Percentiles rank a stretch among this genome's conserved stretches.
Conservation (phyloP, 192 early-diverging fungal genomes). For the Umbelopsis isabellina region DNA sequence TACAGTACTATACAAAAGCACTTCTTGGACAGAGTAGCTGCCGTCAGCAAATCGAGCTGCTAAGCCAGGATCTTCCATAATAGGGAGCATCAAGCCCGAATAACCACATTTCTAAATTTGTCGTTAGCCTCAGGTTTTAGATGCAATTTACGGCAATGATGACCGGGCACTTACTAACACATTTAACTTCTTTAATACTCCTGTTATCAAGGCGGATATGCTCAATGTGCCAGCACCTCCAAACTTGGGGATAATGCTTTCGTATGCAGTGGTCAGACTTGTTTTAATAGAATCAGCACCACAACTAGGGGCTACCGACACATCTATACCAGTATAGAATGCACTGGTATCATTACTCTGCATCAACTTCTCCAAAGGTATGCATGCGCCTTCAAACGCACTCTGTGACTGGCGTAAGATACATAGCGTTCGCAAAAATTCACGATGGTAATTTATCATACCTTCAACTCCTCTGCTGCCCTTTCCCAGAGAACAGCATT, state of each 20-base stretch:
- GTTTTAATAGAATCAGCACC: neutral
- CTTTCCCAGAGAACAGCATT: neutral
- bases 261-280: slow-evolving; percentile 17
- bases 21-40: slow-evolving; percentile 5
- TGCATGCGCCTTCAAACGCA: slow-evolving; percentile 1
- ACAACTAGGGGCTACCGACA: slow-evolving; percentile 22
- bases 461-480: neutral
- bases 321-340: slow-evolving; percentile 23
- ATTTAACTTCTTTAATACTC: slow-evolving; percentile 19
- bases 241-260: slow-evolving; percentile 18
- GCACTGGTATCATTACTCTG: neutral
- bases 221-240: slow-evolving; percentile 21
- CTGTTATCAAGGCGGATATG: slow-evolving; percentile 21
- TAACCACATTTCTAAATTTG: slow-evolving; percentile 23
- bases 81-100: slow-evolving; percentile 26
- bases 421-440: neutral
- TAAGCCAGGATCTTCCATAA: slow-evolving; percentile 27
- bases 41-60: slow-evolving; percentile 16
- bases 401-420: neutral
- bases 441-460: neutral
- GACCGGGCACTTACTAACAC: neutral
- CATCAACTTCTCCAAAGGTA: neutral
- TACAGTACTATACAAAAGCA: slow-evolving; percentile 18
- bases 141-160: too few relatives aligned
- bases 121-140: neutral